Base-by-base conservation (phyloP, 768 basidiomycete genomes). In the Multifurca ochricompacta region DNA sequence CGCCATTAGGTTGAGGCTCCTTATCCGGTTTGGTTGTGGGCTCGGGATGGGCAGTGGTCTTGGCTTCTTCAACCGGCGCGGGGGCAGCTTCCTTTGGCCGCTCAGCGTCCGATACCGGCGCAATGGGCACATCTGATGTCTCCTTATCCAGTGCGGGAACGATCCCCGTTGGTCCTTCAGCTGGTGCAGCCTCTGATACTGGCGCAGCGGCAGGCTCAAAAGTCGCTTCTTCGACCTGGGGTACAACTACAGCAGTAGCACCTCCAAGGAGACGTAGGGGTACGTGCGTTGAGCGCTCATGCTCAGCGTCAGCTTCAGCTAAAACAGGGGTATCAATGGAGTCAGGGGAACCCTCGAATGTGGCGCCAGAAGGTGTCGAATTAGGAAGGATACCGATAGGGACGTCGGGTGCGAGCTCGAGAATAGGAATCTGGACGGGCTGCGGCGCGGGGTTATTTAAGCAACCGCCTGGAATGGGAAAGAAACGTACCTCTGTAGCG, bases 201-300 rank as follows among this genome's bases (percentile, higher is more conserved):
- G 44, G 25, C 34, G 51, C 34, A 25, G 49, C 45, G 18, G 48
- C 32, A 43, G 48, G 9, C 8, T 39, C 14, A 42, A 16, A 16
- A 35, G 16, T n/a, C 1, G 35, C 54, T n/a, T 43, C 35, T 13
- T 42, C 45, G 7, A 41, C 46, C 10, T 34, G 49, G 16, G 39
- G 32, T 14, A 41, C 39, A 8, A 28, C 44, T 10, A 23, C 41
- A 16, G 48, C 40, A 18, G 25, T 9, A 6, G 40, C 32, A 46
- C 13, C 42, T 10, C 40, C 19, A 16, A 6, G 35, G 6, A 28
- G 16, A 37, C 16, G 37, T 6, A 46, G 19, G 4, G 48, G 55
- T 4, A 49, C 27, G 36, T 60, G 55, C n/a, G 59, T 60, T 8
- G 55, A 49, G 28, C n/a, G 37, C 39, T 60, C 48, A 7, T 43